Base-by-base conservation (phyloP, 805 yeast species). In the Isabelozyma pseudorhagii region DNA sequence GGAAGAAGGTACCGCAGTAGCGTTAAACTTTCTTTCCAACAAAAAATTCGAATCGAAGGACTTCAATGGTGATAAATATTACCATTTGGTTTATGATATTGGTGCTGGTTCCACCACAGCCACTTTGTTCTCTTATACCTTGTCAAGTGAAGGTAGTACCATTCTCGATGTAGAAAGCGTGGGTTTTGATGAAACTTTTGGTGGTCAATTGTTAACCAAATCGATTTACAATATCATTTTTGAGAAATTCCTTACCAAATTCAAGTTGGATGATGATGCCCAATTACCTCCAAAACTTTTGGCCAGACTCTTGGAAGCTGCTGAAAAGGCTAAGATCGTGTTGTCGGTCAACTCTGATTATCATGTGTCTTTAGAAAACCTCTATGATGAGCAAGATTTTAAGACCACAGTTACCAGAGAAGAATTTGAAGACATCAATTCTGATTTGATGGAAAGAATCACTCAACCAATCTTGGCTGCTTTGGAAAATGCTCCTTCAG, bases 61-160 rank as follows among this genome's bases (percentile, higher is more conserved):
- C 43, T 67, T 60, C 48, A 57, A 63, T 38, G 67, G 56, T 36
- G 55, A 51, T 28, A 78, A 75, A 49, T 82, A 81, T 57, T 78
- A 82, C 59, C 88, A 88, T 62, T 63, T 90, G 45, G 79, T 94
- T 36, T 90, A 85, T 63, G 99, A 94, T 65, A 81, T 88, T 80
- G 99, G 99, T 44, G 93, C 97, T 5, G 96, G 96, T 1, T 85
- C 96, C 0, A 87, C 96, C 0, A 82, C 85, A 48, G 96, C 96
- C 1, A 87, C 98, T 0, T 70, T 94, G n/a, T 81, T 91, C 46
- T 82, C 92, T 0, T 75, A 85, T 53, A 66, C 68, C 14, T 80
- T 80, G 18, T 65, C 63, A 44, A 72, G 72, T 25, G 72, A 73
- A 34, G 71, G 74, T 8, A 67, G 77, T 8, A 55, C 77, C 10